Conservation (phyloP, 1,284 basidiomycete species). For the Heterobasidion parviporum region DNA sequence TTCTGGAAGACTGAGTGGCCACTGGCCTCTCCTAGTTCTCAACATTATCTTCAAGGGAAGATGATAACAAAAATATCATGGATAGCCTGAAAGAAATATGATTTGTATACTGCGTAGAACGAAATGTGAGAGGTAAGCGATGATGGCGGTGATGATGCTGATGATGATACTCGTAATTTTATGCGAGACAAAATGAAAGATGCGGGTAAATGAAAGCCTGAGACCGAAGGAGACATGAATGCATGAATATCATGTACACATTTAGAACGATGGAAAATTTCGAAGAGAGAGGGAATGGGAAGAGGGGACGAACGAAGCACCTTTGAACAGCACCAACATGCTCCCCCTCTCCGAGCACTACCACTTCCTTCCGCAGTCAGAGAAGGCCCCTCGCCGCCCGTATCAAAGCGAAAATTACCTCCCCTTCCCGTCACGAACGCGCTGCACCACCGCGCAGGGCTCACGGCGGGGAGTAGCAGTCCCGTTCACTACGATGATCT, state of each 20-base stretch:
- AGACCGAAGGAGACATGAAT: background rate
- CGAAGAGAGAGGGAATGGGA: too few relatives aligned
- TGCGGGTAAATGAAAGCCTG: background rate
- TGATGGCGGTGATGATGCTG: too few relatives aligned
- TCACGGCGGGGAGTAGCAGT: conserved; percentile 16
- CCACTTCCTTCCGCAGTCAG: too few relatives aligned
- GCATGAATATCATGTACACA: too few relatives aligned
- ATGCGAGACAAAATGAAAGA: background rate
- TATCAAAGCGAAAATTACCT: background rate
- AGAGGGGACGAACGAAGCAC: too few relatives aligned
- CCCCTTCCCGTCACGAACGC: background rate
- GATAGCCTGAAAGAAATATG: too few relatives aligned
- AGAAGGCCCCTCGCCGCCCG: background rate
- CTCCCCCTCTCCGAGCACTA: background rate
- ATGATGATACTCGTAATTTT: background rate
- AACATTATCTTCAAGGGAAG: too few relatives aligned
- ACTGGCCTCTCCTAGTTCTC: too few relatives aligned
- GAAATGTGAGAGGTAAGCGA: background rate
- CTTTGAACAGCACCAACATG: too few relatives aligned
- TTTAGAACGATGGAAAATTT: too few relatives aligned
- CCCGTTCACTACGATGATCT: conserved; percentile 43
- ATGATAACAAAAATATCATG: too few relatives aligned
- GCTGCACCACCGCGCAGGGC: background rate
- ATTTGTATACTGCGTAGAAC: background rate
- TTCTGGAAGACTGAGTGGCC: too few relatives aligned